Evolutionary conservation across 768 basidiomycete species (phyloP).

Genomic region (Kwoniella dendrophila): DNA sequence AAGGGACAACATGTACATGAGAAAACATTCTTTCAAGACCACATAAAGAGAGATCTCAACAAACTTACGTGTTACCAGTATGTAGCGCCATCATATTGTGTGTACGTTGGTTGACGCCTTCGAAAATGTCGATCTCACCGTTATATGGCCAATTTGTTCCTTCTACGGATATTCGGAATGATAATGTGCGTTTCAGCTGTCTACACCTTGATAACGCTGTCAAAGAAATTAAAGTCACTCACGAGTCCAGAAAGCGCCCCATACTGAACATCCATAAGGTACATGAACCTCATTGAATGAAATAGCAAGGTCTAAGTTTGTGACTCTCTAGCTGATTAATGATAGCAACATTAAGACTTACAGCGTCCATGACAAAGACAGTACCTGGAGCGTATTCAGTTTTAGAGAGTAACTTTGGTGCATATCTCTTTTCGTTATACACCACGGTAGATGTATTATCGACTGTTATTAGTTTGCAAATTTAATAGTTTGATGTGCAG

Average conservation of each 20-base stretch:
- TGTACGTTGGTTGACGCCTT: constrained; percentile 71
- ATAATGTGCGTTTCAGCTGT: neutral
- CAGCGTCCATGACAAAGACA: constrained; percentile 51
- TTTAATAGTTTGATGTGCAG: too few species aligned
- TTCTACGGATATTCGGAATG: constrained; percentile 19
- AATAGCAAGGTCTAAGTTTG: constrained; percentile 1
- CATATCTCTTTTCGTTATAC: constrained; percentile 54
- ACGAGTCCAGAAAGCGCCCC: constrained; percentile 50
- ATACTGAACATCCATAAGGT: constrained; percentile 65
- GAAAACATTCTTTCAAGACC: too few species aligned
- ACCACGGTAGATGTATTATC: constrained; percentile 48
- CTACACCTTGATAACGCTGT: neutral
- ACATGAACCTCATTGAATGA: constrained; percentile 42
- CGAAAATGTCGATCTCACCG: constrained; percentile 75
- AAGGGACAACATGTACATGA: too few species aligned
- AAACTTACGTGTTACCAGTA: constrained; percentile 58
- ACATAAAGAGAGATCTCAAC: too few species aligned
- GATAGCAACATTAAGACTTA: too few species aligned
- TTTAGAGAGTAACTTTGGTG: constrained; percentile 51
- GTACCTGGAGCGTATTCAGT: constrained; percentile 50
- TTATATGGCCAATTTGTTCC: constrained; percentile 40
- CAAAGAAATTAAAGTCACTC: neutral
- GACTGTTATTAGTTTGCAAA: constrained; percentile 21
- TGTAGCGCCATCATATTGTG: constrained; percentile 75
- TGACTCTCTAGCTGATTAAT: neutral